These are phyloP conservation scores for Botryosphaeria dothidea DNA, from an alignment of 2,329 filamentous ascomycete species.

Conservation along the genomic window DNA sequence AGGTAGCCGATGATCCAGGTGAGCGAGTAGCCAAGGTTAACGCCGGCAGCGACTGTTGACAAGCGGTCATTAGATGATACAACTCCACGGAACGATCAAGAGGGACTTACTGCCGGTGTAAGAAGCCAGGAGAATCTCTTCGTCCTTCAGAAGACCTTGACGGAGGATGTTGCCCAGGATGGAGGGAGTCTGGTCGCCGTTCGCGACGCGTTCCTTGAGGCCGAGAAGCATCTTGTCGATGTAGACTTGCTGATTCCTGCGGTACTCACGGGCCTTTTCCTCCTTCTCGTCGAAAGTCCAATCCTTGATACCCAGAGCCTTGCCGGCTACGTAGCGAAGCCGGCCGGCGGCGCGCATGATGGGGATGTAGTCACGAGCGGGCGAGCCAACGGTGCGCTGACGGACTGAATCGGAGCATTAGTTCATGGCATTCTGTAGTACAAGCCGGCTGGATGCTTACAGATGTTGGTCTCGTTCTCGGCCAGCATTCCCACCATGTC, in stretches of 20 bases:
- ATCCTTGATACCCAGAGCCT: constrained; percentile 20
- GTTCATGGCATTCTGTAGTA: not conserved
- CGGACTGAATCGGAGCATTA: constrained; percentile 18
- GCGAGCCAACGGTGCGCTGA: constrained; percentile 23
- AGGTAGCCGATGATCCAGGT: constrained; percentile 25
- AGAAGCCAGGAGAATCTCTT: constrained; percentile 23
- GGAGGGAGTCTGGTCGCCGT: constrained; percentile 23
- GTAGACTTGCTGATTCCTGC: constrained; percentile 21
- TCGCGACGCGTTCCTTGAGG: constrained; percentile 19
- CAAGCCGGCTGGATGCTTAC: constrained; percentile 16
- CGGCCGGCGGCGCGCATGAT: constrained; percentile 18
- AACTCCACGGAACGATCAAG: not conserved
- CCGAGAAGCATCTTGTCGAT: constrained; percentile 22
- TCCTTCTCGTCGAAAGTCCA: constrained; percentile 22
- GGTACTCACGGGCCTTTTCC: constrained; percentile 23
- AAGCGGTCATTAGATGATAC: not conserved
- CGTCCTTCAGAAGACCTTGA: constrained; percentile 22
- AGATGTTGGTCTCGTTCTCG: constrained; percentile 24
- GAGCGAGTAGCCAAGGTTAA: constrained; percentile 24
- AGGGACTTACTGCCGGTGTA: constrained; percentile 23
- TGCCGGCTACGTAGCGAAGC: constrained; percentile 21
- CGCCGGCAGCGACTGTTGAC: constrained; percentile 23
- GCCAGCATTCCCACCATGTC: constrained; percentile 24
- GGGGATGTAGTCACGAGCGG: constrained; percentile 23
- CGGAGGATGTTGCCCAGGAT: constrained; percentile 24